Evolutionary conservation across 2,329 filamentous ascomycete species (phyloP), one percentile per base, ranked within the genome.

Genomic region (Penicillium vulpinum): DNA sequence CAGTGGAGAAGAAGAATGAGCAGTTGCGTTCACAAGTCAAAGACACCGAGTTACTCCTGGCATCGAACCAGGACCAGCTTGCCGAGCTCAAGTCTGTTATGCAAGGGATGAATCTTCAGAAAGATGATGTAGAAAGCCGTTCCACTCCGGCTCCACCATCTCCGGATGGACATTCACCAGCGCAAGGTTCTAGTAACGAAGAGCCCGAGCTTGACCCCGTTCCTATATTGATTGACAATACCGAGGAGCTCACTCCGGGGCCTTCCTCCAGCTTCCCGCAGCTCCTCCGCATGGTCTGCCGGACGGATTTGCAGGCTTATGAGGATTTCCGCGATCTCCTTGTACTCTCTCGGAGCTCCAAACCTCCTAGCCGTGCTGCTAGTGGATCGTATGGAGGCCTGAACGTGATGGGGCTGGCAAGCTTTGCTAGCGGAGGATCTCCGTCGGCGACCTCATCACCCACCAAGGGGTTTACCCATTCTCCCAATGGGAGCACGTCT

Each of bases 51-150:
- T 82, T 84, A 24, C 83, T 99, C 18, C 83, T 99, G 59, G 87
- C 86, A 56, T 96, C 91, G 1, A 91, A 97, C 67, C 92, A 96
- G 71, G 92, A 97, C 73, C 94, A 99, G 73, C 81, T 99, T 3
- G 83, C 89, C 2, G 90, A 97, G 73, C 84, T 99, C 61, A 99
- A 99, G 76, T 81, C 85, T 21, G 91, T 97, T 61, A 91, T 99
- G 86, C 92, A 96, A 75, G 87, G 88, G 66, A 90, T 97, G 86
- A 81, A 85, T 13, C 86, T 91, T 64, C 65, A 70, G 26, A 83
- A 82, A 58, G 90, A 94, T 63, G 89, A 95, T 64, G 82, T 85
- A 63, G 83, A 87, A 48, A 86, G 82, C 43, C 85, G 84, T 55
- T 83, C 86, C n/a, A 89, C 85, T 15, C 83, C 83, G 1, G 84